Conservation (phyloP, 257 asterid genomes). For the Verbascum thapsus region DNA sequence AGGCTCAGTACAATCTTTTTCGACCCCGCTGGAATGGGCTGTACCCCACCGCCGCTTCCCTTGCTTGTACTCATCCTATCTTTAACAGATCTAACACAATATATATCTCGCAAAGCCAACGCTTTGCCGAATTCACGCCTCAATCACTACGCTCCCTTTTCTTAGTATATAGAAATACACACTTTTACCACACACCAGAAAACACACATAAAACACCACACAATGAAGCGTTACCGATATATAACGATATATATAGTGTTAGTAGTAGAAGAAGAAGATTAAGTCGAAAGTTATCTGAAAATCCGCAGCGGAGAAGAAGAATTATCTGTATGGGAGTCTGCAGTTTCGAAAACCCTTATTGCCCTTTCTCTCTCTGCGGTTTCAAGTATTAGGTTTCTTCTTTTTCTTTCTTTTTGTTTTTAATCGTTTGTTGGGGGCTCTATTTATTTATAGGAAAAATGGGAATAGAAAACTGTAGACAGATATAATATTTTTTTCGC, state of each 20-base stretch:
- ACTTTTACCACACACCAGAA: constrained; percentile 6
- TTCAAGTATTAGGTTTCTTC: constrained; percentile 12
- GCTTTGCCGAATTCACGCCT: constrained; percentile 30
- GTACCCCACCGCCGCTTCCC: constrained; percentile 51
- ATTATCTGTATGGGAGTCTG: constrained; percentile 15
- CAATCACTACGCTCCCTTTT: constrained; percentile 25
- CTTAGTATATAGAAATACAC: background rate
- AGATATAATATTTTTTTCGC: too few relatives aligned
- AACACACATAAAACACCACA: constrained; percentile 25
- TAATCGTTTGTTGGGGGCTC: too few relatives aligned
- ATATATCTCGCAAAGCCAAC: constrained; percentile 33
- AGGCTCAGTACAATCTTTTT: constrained; percentile 83
- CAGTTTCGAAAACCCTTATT: constrained; percentile 43
- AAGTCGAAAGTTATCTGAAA: constrained; percentile 8
- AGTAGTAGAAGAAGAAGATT: constrained; percentile 16
- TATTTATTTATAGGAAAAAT: too few relatives aligned
- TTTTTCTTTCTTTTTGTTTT: background rate
- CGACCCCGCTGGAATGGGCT: constrained; percentile 74
- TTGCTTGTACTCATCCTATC: constrained; percentile 51
- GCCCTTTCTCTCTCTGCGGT: constrained; percentile 29
- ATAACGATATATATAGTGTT: background rate
- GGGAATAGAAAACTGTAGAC: too few relatives aligned
- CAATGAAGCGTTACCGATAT: background rate
- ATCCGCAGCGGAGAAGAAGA: constrained; percentile 33
- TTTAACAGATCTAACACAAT: constrained; percentile 42